Percentiles rank a stretch among this genome's conserved stretches.
Conservation (phyloP, 768 basidiomycete species). For the Antrodiella citrinella region DNA sequence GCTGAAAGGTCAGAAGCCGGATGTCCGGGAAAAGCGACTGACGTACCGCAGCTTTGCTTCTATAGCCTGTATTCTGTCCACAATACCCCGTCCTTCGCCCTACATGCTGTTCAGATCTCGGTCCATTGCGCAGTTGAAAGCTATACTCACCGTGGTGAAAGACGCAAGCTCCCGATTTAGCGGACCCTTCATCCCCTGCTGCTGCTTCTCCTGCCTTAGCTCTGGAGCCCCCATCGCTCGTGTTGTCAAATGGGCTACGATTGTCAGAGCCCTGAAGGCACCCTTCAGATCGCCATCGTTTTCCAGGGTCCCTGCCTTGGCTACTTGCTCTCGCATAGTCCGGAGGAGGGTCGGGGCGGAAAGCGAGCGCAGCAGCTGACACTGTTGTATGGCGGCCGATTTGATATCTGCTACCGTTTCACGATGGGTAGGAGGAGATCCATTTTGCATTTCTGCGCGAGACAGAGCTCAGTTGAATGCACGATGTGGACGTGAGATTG, state of each 20-base stretch:
- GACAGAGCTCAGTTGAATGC: slow-evolving; percentile 8
- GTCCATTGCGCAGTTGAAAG: neutral
- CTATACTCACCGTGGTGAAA: slow-evolving; percentile 51
- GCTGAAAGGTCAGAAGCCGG: slow-evolving; percentile 7
- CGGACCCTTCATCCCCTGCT: slow-evolving; percentile 41
- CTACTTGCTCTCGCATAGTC: slow-evolving; percentile 50
- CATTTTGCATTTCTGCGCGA: slow-evolving; percentile 36
- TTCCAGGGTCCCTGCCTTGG: slow-evolving; percentile 44
- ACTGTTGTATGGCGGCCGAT: slow-evolving; percentile 37
- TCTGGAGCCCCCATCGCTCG: slow-evolving; percentile 56
- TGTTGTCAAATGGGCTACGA: slow-evolving; percentile 49
- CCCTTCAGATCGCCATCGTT: slow-evolving; percentile 49
- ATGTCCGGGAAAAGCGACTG: slow-evolving; percentile 2
- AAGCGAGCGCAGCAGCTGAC: slow-evolving; percentile 46
- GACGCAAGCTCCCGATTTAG: slow-evolving; percentile 57
- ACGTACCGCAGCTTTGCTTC: slow-evolving; percentile 35
- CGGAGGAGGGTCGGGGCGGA: slow-evolving; percentile 55
- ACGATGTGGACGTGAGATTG: slow-evolving; percentile 11
- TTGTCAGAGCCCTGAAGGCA: slow-evolving; percentile 53
- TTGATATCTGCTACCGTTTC: slow-evolving; percentile 38
- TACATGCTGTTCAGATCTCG: slow-evolving; percentile 10
- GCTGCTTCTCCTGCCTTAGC: slow-evolving; percentile 37
- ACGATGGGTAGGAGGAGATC: slow-evolving; percentile 13
- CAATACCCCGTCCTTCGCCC: slow-evolving; percentile 31
- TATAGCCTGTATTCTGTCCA: slow-evolving; percentile 33